Conservation (phyloP, 2,329 filamentous ascomycete genomes). For the Bipolaris oryzae region DNA sequence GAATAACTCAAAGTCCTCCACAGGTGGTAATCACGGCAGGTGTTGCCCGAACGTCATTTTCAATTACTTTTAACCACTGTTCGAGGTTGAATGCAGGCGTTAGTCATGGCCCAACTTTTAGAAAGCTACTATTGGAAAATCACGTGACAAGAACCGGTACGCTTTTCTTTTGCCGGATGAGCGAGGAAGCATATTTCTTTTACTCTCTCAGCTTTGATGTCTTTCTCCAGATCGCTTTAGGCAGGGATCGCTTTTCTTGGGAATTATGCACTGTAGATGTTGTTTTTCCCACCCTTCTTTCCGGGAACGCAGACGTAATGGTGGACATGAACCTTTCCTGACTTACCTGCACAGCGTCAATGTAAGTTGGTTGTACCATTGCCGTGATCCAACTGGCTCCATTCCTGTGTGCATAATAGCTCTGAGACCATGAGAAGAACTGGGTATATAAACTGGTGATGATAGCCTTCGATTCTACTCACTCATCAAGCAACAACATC, state of each 20-base stretch:
- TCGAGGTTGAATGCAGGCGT: neutral
- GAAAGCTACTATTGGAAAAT: neutral
- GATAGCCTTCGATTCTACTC: neutral
- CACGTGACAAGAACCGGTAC: neutral
- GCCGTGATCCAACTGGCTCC: too few relatives aligned
- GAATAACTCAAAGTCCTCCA: too few relatives aligned
- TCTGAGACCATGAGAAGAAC: too few relatives aligned
- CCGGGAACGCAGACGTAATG: neutral
- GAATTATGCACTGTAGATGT: neutral
- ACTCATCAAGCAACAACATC: constrained; percentile 2
- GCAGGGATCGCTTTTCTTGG: neutral
- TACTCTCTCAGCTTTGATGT: neutral
- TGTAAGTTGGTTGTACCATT: neutral
- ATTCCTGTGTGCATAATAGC: too few relatives aligned
- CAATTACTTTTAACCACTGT: too few relatives aligned
- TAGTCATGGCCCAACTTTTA: too few relatives aligned
- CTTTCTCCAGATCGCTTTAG: neutral
- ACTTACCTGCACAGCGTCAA: neutral
- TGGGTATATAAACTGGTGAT: neutral
- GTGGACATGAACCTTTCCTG: neutral
- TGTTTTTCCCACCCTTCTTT: neutral
- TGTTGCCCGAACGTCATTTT: neutral
- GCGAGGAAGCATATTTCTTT: neutral
- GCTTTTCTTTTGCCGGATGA: neutral
- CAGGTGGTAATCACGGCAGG: neutral